phyloP scores from a whole-genome alignment of 306 rosid genomes.

The Ceratonia siliqua region DNA sequence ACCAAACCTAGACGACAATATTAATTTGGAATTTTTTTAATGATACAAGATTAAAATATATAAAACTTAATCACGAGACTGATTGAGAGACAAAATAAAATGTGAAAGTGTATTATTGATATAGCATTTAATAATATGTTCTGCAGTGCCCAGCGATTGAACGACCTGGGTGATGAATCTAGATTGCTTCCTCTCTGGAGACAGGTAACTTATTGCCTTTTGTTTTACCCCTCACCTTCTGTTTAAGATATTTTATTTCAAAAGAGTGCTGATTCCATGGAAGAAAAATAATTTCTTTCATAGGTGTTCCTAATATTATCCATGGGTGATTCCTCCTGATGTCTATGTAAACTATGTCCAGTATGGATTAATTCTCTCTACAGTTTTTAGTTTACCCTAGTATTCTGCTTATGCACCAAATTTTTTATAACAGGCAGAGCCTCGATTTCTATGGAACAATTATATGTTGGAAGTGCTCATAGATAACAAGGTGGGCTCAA shows the following conservation, averaged over 20 bases:
- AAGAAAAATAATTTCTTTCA: background rate
- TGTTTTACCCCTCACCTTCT: constrained; percentile 2
- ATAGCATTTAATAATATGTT: background rate
- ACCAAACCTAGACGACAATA: background rate
- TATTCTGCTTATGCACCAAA: constrained; percentile 28
- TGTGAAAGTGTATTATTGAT: background rate
- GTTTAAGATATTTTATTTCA: background rate
- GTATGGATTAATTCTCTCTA: constrained; percentile 20
- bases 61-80: background rate
- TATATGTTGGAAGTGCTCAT: constrained; percentile 81
- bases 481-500: constrained; percentile 60
- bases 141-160: constrained; percentile 70
- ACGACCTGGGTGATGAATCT: constrained; percentile 72
- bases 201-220: constrained; percentile 53
- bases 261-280: background rate
- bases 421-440: constrained; percentile 72
- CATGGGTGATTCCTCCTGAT: constrained; percentile 2
- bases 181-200: constrained; percentile 88
- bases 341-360: constrained; percentile 3
- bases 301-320: background rate
- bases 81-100: constrained; percentile 10
- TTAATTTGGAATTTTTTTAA: background rate
- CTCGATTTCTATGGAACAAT: constrained; percentile 88
- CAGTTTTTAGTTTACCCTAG: constrained; percentile 2
- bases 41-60: background rate